Base-by-base conservation (phyloP, 176 grass and related monocot genomes). In the Rhynchospora breviuscula region DNA sequence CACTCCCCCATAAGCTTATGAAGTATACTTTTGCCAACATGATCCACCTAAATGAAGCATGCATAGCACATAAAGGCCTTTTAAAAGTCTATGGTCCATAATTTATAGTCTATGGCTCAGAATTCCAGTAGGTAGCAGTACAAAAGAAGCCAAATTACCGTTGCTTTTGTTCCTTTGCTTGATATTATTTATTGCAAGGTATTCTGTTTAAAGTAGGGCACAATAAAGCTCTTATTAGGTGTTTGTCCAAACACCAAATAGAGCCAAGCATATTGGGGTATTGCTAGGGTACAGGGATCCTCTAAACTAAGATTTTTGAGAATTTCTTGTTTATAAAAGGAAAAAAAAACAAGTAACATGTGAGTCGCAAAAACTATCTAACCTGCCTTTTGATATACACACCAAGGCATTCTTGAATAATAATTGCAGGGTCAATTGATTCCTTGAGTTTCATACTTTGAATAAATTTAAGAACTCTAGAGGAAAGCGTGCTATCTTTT, bases 361-460 rank as follows among this genome's bases (percentile, higher is more conserved):
- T 61, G 48, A 78, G 63, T 59, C 70, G 47, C 8, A 44, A 31
- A 81, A 52, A 25, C 54, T 51, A 81, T 69, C 87, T 85, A 19
- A 98, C 95, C 91, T 98, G 95, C 83, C 86, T 93, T 81, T 91
- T 92, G 88, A 94, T 87, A 86, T 91, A 97, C 85, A 85, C 60
- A 59, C 68, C 66, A 83, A 98, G 86, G 63, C 92, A 98, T 90
- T 95, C 95, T 86, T 98, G 91, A 62, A 98, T 88, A 74, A 98
- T 87, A 87, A 89, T 87, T 78, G 87, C 89, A 76, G 95, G 95
- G 33, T 98, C 90, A n/a, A 89, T 82, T 67, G 87, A 81, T 67
- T 93, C 84, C 46, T 93, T 91, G 60, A 93, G 15, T 78, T 80
- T 89, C 85, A 91, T 90, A 88, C 10, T 90, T 75, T 86, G 78